Percentiles rank a stretch among this genome's conserved stretches.
Evolutionary conservation across 345 rosid species (phyloP).

Genomic region (Excoecaria cochinchinensis): DNA sequence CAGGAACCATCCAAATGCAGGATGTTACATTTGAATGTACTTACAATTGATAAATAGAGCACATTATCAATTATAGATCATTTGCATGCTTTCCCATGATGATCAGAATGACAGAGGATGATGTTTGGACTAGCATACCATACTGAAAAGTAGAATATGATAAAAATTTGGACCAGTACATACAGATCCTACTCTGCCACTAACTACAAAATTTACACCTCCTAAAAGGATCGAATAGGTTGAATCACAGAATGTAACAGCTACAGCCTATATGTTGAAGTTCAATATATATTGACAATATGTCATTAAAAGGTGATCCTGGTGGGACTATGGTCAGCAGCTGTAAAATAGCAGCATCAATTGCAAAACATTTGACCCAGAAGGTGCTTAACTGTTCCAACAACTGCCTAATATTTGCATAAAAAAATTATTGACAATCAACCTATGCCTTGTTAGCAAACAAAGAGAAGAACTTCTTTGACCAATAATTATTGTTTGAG

Average conservation of each 20-base stretch:
- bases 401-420: background rate
- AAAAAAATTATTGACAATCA: background rate
- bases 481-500: background rate
- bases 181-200: conserved; percentile 5
- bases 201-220: background rate
- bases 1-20: too few species aligned
- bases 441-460: background rate
- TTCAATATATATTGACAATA: background rate
- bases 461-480: conserved; percentile 7
- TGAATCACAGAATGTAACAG: background rate
- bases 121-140: background rate
- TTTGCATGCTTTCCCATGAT: background rate
- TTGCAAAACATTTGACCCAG: background rate
- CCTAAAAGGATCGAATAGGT: background rate
- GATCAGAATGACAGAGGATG: background rate
- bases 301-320: background rate
- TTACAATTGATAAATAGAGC: background rate
- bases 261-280: background rate
- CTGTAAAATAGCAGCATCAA: background rate
- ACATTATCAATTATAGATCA: background rate
- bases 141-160: background rate
- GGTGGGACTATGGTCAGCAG: background rate
- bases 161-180: background rate
- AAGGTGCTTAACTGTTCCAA: background rate
- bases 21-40: too few species aligned